These are phyloP conservation scores for Fusarium pilosicola DNA, from an alignment of 2,329 filamentous ascomycete species.

Conservation along the genomic window DNA sequence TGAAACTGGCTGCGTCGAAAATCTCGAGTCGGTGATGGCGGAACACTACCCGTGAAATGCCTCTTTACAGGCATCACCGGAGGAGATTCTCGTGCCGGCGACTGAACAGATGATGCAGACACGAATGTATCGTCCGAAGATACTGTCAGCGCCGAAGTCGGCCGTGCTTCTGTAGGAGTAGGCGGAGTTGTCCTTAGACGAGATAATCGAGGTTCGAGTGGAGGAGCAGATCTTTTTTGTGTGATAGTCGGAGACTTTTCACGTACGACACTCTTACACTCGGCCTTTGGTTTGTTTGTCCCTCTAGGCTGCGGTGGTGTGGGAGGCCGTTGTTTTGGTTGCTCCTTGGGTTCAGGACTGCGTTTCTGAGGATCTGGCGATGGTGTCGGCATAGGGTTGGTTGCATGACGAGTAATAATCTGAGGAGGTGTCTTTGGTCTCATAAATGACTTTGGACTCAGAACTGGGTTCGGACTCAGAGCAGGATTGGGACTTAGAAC, in stretches of 20 bases:
- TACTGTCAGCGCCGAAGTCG: constrained; percentile 43
- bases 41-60: constrained; percentile 40
- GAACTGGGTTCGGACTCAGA: background rate
- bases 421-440: constrained; percentile 45
- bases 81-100: constrained; percentile 45
- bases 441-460: constrained; percentile 42
- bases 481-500: background rate
- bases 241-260: constrained; percentile 10
- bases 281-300: constrained; percentile 32
- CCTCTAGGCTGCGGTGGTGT: constrained; percentile 51
- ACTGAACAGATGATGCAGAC: constrained; percentile 52
- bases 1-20: constrained; percentile 43
- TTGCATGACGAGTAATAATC: constrained; percentile 37
- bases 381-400: constrained; percentile 32
- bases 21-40: constrained; percentile 52
- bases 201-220: constrained; percentile 11
- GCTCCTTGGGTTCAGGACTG: constrained; percentile 12
- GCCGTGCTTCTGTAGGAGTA: constrained; percentile 21
- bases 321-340: constrained; percentile 46
- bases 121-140: constrained; percentile 61
- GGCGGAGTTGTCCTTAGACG: constrained; percentile 21
- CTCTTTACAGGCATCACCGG: constrained; percentile 27
- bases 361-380: constrained; percentile 47
- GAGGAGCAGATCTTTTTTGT: constrained; percentile 24
- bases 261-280: constrained; percentile 12